Percentiles rank a stretch among this genome's conserved stretches.
Conservation (phyloP, 371 early-diverging fungal species). For the Apophysomyces sp. region DNA sequence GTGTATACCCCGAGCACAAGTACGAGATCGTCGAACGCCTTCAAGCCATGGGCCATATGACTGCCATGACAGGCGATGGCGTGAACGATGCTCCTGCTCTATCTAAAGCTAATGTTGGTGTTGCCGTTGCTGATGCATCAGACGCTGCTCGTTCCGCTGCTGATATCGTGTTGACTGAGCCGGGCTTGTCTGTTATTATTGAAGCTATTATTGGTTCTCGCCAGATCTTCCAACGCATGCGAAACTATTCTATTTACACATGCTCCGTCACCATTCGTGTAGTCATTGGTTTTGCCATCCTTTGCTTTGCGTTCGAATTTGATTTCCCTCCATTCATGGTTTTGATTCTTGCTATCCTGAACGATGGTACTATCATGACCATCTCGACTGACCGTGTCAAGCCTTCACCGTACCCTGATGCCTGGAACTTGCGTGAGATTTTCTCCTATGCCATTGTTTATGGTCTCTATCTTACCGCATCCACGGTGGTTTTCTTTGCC, state of each 20-base stretch:
- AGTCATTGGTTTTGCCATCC: constrained; percentile 57
- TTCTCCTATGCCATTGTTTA: constrained; percentile 54
- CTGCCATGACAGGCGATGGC: constrained; percentile 95
- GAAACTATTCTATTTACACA: constrained; percentile 58
- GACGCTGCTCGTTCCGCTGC: constrained; percentile 78
- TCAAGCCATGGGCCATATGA: constrained; percentile 78
- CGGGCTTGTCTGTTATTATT: constrained; percentile 75
- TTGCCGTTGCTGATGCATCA: constrained; percentile 79
- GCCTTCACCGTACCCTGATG: constrained; percentile 56
- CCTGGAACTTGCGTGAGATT: constrained; percentile 59
- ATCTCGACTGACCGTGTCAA: constrained; percentile 58
- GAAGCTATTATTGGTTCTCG: constrained; percentile 64
- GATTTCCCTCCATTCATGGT: constrained; percentile 67
- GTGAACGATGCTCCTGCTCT: constrained; percentile 96
- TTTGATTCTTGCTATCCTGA: constrained; percentile 58
- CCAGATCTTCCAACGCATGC: constrained; percentile 73
- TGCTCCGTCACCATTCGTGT: constrained; percentile 66
- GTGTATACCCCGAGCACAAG: constrained; percentile 94
- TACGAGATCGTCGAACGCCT: constrained; percentile 90
- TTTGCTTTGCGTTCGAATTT: constrained; percentile 53
- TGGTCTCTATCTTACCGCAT: constrained; percentile 52
- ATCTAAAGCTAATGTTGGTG: constrained; percentile 79
- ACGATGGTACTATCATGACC: constrained; percentile 64
- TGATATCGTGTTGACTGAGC: constrained; percentile 74
- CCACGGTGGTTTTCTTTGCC: constrained; percentile 53